Conservation (phyloP, 176 grass and related monocot genomes). For the Otatea glauca region DNA sequence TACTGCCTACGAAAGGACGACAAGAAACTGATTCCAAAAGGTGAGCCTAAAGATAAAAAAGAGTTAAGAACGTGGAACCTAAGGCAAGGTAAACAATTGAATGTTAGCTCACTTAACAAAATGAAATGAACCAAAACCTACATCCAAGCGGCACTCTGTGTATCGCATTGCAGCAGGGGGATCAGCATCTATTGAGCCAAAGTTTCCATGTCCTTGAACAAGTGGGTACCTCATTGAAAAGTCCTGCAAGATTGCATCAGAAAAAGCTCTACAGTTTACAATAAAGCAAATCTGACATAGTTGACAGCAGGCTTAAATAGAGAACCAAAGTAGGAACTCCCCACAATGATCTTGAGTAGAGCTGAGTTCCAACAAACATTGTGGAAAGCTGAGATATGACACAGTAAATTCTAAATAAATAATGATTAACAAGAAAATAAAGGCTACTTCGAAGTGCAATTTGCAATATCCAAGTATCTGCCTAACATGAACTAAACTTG, state of each 20-base stretch:
- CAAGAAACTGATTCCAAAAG: neutral
- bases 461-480: constrained; percentile 7
- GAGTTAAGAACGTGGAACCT: neutral
- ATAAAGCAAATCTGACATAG: constrained; percentile 26
- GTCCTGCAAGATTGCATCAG: constrained; percentile 62
- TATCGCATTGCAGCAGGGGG: constrained; percentile 98
- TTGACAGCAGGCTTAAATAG: constrained; percentile 10
- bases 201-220: constrained; percentile 96
- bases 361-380: constrained; percentile 10
- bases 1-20: neutral
- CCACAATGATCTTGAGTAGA: constrained; percentile 3
- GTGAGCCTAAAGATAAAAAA: neutral
- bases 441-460: constrained; percentile 5
- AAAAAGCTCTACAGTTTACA: constrained; percentile 27
- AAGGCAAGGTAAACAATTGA: neutral
- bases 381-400: constrained; percentile 7
- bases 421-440: neutral
- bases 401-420: constrained; percentile 31
- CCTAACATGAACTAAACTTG: constrained; percentile 6
- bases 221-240: constrained; percentile 91
- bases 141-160: constrained; percentile 97
- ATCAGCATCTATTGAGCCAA: constrained; percentile 96
- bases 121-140: constrained; percentile 56
- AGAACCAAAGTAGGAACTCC: neutral
- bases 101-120: constrained; percentile 32